Evolutionary conservation across 495 filamentous ascomycete genomes (phyloP), one percentile per base, ranked within the genome.

Genomic region (Lineolata rhizophorae): DNA sequence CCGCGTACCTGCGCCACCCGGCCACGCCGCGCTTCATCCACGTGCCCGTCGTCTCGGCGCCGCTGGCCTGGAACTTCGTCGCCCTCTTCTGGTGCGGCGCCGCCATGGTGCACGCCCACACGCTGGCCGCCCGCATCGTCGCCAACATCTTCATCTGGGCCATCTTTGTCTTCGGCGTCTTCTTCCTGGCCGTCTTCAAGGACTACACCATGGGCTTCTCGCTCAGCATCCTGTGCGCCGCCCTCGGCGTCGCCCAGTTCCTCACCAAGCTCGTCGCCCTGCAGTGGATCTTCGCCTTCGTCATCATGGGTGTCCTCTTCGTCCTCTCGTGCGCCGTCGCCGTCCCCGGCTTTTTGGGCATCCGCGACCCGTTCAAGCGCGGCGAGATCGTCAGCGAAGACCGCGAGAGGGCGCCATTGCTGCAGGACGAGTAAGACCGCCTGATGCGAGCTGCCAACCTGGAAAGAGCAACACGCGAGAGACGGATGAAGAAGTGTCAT

Each of bases 201-300:
- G 83, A 93, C 43, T 87, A 81, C 49, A 71, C 76, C 16, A 65
- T 91, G 44, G 83, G 82, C 0, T 79, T 85, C 44, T 63, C 63
- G 30, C 60, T 87, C 30, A 73, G 70, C 44, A 58, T 82, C 18
- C 55, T 93, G 30, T 58, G 65, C 2, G 67, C 78, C 8, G 72
- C 76, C 8, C 62, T 90, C 30, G 81, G 77, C 8, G 65, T 90
- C 11, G 61, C 64, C 11, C 81, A 92, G 48, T 65, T 87, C 51
- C 50, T 65, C 24, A 60, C 63, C 44, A 70, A 77, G 50, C 46
- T 68, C 24, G 61, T 84, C 37, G 70, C 76, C 1, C 54, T 87
- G 34, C 82, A 93, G 55, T 90, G 78, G 83, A 82, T 83, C 50
- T 91, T 90, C 47, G 79, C 80, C 19, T 84, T 90, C 43, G 59